These are phyloP conservation scores for Geotrichum citri-aurantii DNA, from an alignment of 1,139 yeast species.

Conservation along the genomic window DNA sequence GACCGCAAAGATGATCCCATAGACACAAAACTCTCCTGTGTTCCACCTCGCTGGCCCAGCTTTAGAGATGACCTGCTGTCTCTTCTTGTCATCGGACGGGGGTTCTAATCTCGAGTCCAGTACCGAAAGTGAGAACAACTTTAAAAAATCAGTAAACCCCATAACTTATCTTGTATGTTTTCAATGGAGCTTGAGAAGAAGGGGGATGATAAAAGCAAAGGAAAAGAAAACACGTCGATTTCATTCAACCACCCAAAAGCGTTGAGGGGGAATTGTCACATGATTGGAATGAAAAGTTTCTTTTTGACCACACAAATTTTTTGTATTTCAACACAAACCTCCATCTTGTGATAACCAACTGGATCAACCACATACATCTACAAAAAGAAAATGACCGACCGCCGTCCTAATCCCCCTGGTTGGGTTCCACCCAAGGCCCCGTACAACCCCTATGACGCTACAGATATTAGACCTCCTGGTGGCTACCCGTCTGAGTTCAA, in stretches of 20 bases:
- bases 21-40: conserved; percentile 66
- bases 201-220: background rate
- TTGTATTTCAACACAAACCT: background rate
- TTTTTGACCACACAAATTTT: background rate
- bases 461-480: conserved; percentile 69
- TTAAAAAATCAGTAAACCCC: conserved; percentile 15
- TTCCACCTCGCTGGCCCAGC: conserved; percentile 64
- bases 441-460: conserved; percentile 78
- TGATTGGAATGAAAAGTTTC: background rate
- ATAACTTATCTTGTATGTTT: background rate
- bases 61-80: conserved; percentile 38
- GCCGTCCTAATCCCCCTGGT: conserved; percentile 76
- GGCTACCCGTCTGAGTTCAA: conserved; percentile 77
- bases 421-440: conserved; percentile 83
- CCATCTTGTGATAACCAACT: background rate
- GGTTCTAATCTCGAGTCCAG: conserved; percentile 70
- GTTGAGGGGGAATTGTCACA: background rate
- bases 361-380: background rate
- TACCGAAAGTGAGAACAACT: conserved; percentile 60
- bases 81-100: conserved; percentile 44
- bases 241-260: background rate
- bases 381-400: conserved; percentile 25
- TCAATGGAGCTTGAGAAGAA: background rate
- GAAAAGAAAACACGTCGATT: background rate
- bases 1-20: conserved; percentile 54